phyloP scores from a whole-genome alignment of 257 asterid genomes.

The Solanum lignicaule region DNA sequence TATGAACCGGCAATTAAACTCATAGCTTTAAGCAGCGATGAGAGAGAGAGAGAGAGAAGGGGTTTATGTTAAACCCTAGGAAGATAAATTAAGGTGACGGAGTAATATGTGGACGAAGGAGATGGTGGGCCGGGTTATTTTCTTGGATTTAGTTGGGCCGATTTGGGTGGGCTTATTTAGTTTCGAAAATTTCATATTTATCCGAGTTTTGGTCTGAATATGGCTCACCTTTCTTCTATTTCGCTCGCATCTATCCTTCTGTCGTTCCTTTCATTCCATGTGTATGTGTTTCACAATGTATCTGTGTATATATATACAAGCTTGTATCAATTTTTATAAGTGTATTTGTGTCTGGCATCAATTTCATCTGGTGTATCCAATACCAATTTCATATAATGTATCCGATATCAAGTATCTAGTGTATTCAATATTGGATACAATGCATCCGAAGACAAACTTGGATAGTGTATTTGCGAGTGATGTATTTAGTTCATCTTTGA shows the following conservation, averaged over 20 bases:
- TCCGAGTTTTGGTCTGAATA: neutral
- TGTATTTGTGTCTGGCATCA: neutral
- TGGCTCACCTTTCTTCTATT: neutral
- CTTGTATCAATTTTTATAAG: too few relatives aligned
- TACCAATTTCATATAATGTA: too few relatives aligned
- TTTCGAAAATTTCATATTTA: neutral
- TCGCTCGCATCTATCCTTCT: neutral
- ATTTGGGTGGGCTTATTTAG: neutral
- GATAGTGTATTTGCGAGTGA: too few relatives aligned
- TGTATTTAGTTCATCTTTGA: neutral
- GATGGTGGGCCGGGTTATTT: neutral
- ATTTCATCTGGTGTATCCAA: neutral
- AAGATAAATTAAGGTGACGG: neutral
- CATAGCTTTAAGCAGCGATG: slow-evolving; percentile 16
- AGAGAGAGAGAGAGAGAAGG: neutral
- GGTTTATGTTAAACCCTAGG: neutral
- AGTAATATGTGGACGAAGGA: neutral
- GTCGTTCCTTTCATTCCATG: neutral
- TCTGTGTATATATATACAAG: neutral
- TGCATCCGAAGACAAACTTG: neutral
- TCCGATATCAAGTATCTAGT: neutral
- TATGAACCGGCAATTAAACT: slow-evolving; percentile 86
- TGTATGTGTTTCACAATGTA: neutral
- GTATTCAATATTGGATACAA: neutral
- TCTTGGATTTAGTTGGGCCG: neutral